Evolutionary conservation across 2,329 filamentous ascomycete species (phyloP), one percentile per base, ranked within the genome.

Genomic region (Colletotrichum endophyticum): DNA sequence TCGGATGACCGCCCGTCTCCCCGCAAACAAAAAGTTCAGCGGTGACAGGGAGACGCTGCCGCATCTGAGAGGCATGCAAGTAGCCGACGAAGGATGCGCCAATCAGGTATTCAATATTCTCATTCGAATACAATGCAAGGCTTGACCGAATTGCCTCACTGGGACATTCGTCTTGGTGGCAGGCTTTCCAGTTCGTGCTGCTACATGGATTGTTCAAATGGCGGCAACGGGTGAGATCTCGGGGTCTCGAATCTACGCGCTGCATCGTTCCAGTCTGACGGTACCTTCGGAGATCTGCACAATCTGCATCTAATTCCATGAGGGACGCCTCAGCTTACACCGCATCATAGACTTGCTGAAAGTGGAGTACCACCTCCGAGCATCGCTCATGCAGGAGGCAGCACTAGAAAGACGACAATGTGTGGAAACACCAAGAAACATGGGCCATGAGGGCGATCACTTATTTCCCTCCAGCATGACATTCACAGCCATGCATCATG

Each of bases 251-350:
- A 73, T 49, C 70, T 73, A 59, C 28, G 34, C 74, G 66, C 71
- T 32, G 66, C 66, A 76, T 76, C 49, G 74, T 76, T 74, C 74
- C 70, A 70, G 59, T 70, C 64, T 56, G 49, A 68, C 66, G 74
- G 70, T 69, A 73, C 28, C n/a, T 69, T 36, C 16, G 49, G 11
- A 22, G 74, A 66, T 74, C 49, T 74, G 56, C 70, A 69, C 32
- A 66, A 36, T 6, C 34, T 53, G 19, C 64, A 15, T 69, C 32
- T 9, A 11, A n/a, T 28, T 19, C 36, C 6, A 6, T 39, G 22
- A 59, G 22, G 16, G 15, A 44, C 15, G 61, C 34, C 66, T 22
- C n/a, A 30, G 22, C 11, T 63, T 53, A 49, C 56, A 53, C 68
- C 8, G 49, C 36, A 25, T 44, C 34, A 36, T n/a, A 15, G 67